Evolutionary conservation across 148 eudicot genomes (phyloP), one percentile per base, ranked within the genome.

Genomic region (Dianthus caryophyllus): DNA sequence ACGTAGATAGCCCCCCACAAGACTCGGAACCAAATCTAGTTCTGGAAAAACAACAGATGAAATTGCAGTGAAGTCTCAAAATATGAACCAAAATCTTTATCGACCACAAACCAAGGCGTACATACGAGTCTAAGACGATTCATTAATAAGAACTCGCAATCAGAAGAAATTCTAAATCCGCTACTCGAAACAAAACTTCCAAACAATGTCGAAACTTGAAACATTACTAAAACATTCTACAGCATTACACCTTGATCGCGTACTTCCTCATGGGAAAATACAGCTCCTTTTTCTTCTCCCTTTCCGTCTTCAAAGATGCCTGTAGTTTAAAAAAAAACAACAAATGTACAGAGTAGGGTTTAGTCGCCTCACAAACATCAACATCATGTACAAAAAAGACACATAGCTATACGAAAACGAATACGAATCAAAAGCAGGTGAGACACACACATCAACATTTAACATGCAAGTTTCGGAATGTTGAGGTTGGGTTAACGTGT

Each of bases 261-360:
- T 81, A 86, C 67, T 86, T 86, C 69, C 90, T 83, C 84, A 81
- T 61, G 22, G 90, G 87, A 61, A 72, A 86, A 77, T 86, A 83
- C 80, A 71, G 79, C 63, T 83, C 90, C 41, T 78, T 86, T 69
- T 83, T 86, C 78, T 86, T 83, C 73, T 86, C 73, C 66, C 83
- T 79, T 39, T 81, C 84, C 0, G 90, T 83, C 85, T 86, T 86
- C 87, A 86, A 75, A 5, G 85, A 83, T 11, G 82, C 85, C 90
- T 86, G 67, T 13, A 60, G 21, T n/a, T n/a, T n/a, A n/a, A n/a
- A n/a, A n/a, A n/a, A 56, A 60, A 12, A 16, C 7, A 46, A n/a
- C 47, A 27, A 66, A 64, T 5, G 24, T 7, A 7, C 38, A 33
- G 38, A 2, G 38, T 17, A 17, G 14, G 1, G n/a, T 12, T 63